Evolutionary conservation across 495 filamentous ascomycete species (phyloP), one percentile per base, ranked within the genome.

Genomic region (Talaromyces wortmannii): DNA sequence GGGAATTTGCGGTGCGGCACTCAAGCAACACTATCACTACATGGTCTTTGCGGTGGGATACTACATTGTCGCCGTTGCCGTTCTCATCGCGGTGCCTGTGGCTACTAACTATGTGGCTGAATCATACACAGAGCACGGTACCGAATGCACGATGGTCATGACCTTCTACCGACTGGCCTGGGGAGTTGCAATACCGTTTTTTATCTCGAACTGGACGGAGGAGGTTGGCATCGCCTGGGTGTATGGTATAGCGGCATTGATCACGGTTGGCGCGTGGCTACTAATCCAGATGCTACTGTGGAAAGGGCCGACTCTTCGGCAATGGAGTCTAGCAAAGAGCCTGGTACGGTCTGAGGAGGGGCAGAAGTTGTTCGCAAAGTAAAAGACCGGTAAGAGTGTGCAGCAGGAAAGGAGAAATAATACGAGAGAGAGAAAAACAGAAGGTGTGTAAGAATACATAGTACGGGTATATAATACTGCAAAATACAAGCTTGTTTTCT

Each of bases 71-170:
- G 63, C 58, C 33, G 63, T 75, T 50, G 67, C 63, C 7, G 63
- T 66, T 3, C 40, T 68, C 15, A 40, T 59, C 23, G 58, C 57
- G 8, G 61, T 72, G 8, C 71, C 74, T 5, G 63, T 75, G 6
- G 60, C 63, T n/a, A 57, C 69, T 29, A 76, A 75, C 50, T 78
- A 78, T 40, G 60, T 75, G 23, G 63, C 63, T 42, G 73, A 78
- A 47, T 68, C 63, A 45, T 75, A 73, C 59, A 30, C 55, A 67
- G 50, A 45, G 55, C 18, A 62, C 69, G 4, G 59, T 62, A 5
- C 70, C 75, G 57, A 69, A 49, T 72, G 31, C 67, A 70, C 48
- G 59, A 60, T 15, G 71, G 64, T 50, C 63, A 71, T 0, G 52
- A 23, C 23, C 23, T 23, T 23, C 23, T 72, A 4, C 51, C 62